These are phyloP conservation scores for Lipomyces spencermartinsiae DNA, from an alignment of 805 yeast genomes.

Conservation along the genomic window DNA sequence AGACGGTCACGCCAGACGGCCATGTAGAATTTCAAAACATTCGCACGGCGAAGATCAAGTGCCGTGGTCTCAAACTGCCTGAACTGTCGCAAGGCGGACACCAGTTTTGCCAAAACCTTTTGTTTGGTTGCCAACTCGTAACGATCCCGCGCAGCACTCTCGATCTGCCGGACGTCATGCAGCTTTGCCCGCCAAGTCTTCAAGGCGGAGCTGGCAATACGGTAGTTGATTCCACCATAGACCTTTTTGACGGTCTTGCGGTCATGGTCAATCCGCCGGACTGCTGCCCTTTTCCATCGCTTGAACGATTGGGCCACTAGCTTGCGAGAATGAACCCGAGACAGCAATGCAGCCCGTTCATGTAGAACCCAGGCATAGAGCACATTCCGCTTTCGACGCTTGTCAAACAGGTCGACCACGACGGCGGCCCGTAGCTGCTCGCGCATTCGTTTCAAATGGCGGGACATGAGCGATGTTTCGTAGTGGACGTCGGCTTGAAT, in stretches of 20 bases:
- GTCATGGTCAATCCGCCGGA: conserved; percentile 11
- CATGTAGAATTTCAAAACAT: background rate
- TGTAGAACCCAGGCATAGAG: conserved; percentile 28
- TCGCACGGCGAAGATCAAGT: background rate
- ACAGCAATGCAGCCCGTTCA: conserved; percentile 24
- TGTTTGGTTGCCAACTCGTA: background rate
- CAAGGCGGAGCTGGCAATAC: conserved; percentile 11
- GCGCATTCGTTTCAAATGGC: conserved; percentile 22
- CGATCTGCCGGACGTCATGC: background rate
- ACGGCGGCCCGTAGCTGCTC: conserved; percentile 17
- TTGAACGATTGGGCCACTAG: background rate
- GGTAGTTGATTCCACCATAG: conserved; percentile 18
- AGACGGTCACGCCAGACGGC: conserved; percentile 16
- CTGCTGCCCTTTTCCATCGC: conserved; percentile 17
- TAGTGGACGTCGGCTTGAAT: conserved; percentile 22
- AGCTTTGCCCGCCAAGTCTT: conserved; percentile 11
- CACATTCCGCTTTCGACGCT: background rate
- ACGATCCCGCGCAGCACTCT: background rate
- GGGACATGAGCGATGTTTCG: conserved; percentile 7
- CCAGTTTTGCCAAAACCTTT: background rate
- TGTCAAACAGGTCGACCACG: conserved; percentile 2
- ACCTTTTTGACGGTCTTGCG: conserved; percentile 5
- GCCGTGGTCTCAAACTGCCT: background rate
- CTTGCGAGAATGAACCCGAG: conserved; percentile 18
- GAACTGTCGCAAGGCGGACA: background rate